Evolutionary conservation across 2,329 filamentous ascomycete species (phyloP), one percentile per base, ranked within the genome.

Genomic region (Microcyclosporella mali): DNA sequence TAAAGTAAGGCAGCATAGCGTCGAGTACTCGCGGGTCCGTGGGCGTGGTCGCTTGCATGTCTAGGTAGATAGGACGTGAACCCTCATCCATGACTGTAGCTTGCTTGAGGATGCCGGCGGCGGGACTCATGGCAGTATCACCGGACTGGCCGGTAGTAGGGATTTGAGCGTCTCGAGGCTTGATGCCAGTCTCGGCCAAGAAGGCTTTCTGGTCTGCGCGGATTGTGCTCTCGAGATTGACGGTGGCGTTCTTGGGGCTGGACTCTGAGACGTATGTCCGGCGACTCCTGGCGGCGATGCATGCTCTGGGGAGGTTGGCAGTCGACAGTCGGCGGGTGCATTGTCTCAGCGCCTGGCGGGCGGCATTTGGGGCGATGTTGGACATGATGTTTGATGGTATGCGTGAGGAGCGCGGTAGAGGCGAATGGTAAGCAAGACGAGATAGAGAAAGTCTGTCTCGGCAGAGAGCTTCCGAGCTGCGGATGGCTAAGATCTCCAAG

Each of bases 1-100:
- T 90, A 64, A 89, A 88, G 68, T 81, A 98, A 0, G 92, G 92
- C 32, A 98, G 77, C 92, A 98, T 98, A 43, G 88, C 85, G 66
- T 98, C 92, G 34, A 98, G 77, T 25, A 98, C 92, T 53, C 92
- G 81, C 17, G 92, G 92, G 58, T 98, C 92, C 46, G 92, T 81
- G 14, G 92, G 92, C 0, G 92, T 98, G 1, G 92, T 98, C 28
- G 92, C 88, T 70, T 98, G 92, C 84, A 95, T 95, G 63, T 98
- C 92, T 41, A 98, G 82, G 60, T 98, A 98, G 62, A 98, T 97
- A 30, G 92, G 92, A 46, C 92, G 77, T 49, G 86, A 83, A 45
- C 92, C 92, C 66, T 94, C 82, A 55, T 95, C 89, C 83, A 97
- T 86, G 51, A 95, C 74, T 10, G 88, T 88, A 7, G 89, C 90